Conservation (phyloP, 805 yeast species). For the Naumovozyma baii region DNA sequence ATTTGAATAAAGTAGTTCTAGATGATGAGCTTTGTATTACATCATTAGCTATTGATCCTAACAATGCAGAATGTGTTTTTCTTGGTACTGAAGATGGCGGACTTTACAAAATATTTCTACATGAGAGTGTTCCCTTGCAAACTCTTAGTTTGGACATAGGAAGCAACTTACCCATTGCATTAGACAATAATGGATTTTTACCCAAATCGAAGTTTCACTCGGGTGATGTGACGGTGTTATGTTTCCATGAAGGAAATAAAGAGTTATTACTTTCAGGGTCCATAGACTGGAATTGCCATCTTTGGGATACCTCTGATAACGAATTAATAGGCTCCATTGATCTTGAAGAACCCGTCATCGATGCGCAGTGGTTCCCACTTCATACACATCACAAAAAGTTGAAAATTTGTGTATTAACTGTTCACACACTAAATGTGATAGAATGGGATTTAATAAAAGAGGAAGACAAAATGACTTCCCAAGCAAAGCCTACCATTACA, state of each 20-base stretch:
- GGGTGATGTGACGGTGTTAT: not conserved
- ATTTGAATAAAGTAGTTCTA: slow-evolving; percentile 8
- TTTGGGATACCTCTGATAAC: slow-evolving; percentile 19
- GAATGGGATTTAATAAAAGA: not conserved
- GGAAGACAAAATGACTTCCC: not conserved
- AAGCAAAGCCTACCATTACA: not conserved
- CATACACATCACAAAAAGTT: not conserved
- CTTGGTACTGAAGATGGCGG: slow-evolving; percentile 24
- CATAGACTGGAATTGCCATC: slow-evolving; percentile 19
- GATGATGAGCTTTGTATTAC: slow-evolving; percentile 14
- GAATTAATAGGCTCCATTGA: slow-evolving; percentile 10
- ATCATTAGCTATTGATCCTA: slow-evolving; percentile 4
- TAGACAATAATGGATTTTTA: slow-evolving; percentile 17
- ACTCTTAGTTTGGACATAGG: not conserved
- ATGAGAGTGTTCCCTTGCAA: slow-evolving; percentile 2
- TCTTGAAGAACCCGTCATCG: slow-evolving; percentile 13
- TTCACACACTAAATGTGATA: not conserved
- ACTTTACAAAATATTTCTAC: slow-evolving; percentile 15
- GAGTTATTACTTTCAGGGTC: slow-evolving; percentile 17
- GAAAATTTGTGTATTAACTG: not conserved
- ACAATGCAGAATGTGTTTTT: slow-evolving; percentile 14
- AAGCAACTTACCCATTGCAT: slow-evolving; percentile 4
- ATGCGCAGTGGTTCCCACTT: slow-evolving; percentile 10
- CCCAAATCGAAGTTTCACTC: slow-evolving; percentile 5
- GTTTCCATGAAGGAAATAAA: slow-evolving; percentile 16